Conservation (phyloP, 2,329 filamentous ascomycete genomes). For the Allantophomopsis cytisporea region DNA sequence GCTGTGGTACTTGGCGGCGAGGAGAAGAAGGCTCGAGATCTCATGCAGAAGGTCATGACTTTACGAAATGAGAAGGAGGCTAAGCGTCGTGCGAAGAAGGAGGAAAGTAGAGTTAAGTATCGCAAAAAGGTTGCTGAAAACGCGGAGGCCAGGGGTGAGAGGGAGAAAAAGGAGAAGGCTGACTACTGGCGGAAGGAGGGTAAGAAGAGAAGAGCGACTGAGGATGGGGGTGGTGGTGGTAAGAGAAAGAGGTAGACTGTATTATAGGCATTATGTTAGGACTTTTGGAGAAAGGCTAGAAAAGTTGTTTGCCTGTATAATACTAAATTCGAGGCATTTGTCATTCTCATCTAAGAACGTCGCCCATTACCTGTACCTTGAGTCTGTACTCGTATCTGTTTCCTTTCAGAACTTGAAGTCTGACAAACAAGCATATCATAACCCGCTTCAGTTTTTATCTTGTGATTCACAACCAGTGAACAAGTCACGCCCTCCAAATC, state of each 20-base stretch:
- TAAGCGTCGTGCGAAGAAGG: conserved; percentile 74
- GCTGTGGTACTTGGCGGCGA: conserved; percentile 78
- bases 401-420: too few relatives aligned
- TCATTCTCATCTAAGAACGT: too few relatives aligned
- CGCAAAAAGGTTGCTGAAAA: conserved; percentile 71
- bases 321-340: too few relatives aligned
- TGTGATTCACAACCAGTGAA: too few relatives aligned
- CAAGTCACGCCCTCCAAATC: too few relatives aligned
- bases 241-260: conserved; percentile 8
- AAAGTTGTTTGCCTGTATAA: too few relatives aligned
- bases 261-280: too few relatives aligned
- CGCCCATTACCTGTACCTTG: too few relatives aligned
- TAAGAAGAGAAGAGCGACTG: conserved; percentile 53
- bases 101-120: conserved; percentile 71
- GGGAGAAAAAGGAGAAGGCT: conserved; percentile 84
- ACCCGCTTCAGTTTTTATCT: too few relatives aligned
- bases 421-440: too few relatives aligned
- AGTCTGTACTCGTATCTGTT: too few relatives aligned
- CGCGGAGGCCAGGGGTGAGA: conserved; percentile 70
- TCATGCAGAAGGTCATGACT: conserved; percentile 89
- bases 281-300: too few relatives aligned
- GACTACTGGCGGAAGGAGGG: conserved; percentile 91
- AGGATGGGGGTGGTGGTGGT: conserved; percentile 30
- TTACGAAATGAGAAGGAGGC: conserved; percentile 82
- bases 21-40: conserved; percentile 74